Evolutionary conservation across 371 early-diverging fungal genomes (phyloP).

Genomic region (Phascolomyces articulosus): DNA sequence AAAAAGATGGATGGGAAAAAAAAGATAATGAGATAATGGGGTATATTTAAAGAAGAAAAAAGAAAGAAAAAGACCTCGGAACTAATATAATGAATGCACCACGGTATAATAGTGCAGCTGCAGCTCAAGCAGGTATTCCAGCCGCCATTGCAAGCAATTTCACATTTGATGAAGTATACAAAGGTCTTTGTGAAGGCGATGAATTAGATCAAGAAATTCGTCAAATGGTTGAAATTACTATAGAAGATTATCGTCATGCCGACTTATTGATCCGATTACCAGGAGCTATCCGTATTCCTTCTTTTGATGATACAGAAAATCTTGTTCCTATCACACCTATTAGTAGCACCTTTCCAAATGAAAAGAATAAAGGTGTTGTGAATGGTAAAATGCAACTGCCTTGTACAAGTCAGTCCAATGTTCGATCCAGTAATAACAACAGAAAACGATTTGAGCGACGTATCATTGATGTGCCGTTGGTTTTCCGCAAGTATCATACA

Average conservation of each 20-base stretch:
- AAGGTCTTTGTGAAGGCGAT: conserved; percentile 62
- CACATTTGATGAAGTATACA: conserved; percentile 78
- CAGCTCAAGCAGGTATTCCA: conserved; percentile 59
- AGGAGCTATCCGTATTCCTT: conserved; percentile 72
- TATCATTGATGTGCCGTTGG: conserved; percentile 64
- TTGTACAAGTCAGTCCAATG: conserved; percentile 34
- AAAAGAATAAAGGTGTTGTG: conserved; percentile 35
- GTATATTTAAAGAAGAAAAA: not conserved
- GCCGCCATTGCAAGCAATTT: conserved; percentile 77
- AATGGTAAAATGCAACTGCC: conserved; percentile 48
- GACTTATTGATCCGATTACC: conserved; percentile 70
- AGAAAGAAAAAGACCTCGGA: not conserved
- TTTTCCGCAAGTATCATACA: conserved; percentile 56
- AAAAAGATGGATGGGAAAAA: not conserved
- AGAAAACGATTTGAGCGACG: conserved; percentile 24
- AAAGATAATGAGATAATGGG: not conserved
- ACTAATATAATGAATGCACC: not conserved
- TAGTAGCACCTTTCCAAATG: conserved; percentile 5
- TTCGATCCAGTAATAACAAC: conserved; percentile 16
- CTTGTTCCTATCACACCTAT: conserved; percentile 46
- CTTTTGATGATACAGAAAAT: conserved; percentile 48
- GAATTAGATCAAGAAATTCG: conserved; percentile 53
- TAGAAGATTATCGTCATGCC: conserved; percentile 61
- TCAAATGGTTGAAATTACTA: conserved; percentile 47
- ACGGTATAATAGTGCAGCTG: conserved; percentile 54